Evolutionary conservation across 1,139 yeast genomes (phyloP), one percentile per base, ranked within the genome.

Genomic region (Blastobotrys persicus): DNA sequence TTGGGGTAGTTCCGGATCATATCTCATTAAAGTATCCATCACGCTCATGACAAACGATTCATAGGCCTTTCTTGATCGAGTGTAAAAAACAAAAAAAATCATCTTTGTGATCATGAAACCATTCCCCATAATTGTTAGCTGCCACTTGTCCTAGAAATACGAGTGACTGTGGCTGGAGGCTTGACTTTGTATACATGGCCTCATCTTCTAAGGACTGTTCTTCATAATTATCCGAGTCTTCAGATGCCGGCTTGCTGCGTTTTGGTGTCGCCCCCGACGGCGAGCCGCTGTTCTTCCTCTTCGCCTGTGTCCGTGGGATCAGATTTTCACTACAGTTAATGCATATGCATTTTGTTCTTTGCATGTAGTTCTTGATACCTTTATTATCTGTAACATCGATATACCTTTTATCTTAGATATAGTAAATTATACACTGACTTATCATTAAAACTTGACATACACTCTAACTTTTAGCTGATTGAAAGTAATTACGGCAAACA

Each of bases 101-200:
- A 4, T 45, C 39, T 16, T 59, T 60, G 32, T 59, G 53, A n/a
- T 49, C 53, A 49, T 56, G 50, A 45, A 59, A 59, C 63, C 63
- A 59, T 3, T 53, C 58, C n/a, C 63, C 54, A 17, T 51, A 56
- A 37, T 59, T 59, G 43, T 59, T 56, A 12, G 45, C 20, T 32
- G 45, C 44, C 7, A 59, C 50, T 2, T 51, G 48, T 13, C 35
- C 46, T 11, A 59, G 39, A 42, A 53, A 59, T 18, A 33, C 16
- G n/a, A 59, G 31, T 4, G 62, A 54, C 41, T 58, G 54, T 3
- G 61, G 59, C 23, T 59, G 61, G 3, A 59, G 42, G 20, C 50
- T 43, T 23, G 37, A 38, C 12, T n/a, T 23, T 4, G 47, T 20
- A 35, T 44, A 46, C 28, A 23, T 6, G 28, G 28, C 28, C 5